Conservation (phyloP, 495 filamentous ascomycete species). For the Immersiella caudata region DNA sequence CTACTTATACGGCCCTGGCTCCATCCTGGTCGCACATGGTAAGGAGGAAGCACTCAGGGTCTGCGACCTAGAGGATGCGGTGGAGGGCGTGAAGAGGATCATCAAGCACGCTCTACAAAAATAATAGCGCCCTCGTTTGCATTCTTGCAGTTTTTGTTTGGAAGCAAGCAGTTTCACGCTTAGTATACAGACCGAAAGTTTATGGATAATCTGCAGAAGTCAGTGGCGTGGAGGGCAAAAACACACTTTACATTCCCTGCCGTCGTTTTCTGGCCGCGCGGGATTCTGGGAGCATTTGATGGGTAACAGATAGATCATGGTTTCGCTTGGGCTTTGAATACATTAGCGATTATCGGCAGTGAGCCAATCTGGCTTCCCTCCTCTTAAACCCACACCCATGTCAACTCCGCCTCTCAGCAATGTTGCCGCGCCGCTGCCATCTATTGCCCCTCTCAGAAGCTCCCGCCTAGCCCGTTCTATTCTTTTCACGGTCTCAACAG, state of each 20-base stretch:
- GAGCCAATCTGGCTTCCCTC: conserved; percentile 15
- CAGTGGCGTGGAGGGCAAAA: too few species aligned
- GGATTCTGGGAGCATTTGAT: too few species aligned
- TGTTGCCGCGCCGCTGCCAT: conserved; percentile 12
- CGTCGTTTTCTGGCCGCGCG: too few species aligned
- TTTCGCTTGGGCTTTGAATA: too few species aligned
- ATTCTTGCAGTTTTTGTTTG: background rate
- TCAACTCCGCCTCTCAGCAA: conserved; percentile 28
- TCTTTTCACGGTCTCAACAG: conserved; percentile 49
- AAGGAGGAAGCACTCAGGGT: conserved; percentile 80
- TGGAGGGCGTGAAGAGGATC: conserved; percentile 71
- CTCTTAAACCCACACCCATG: conserved; percentile 30
- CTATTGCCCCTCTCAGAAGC: conserved; percentile 32
- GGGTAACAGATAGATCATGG: too few species aligned
- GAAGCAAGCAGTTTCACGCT: too few species aligned
- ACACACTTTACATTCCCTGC: background rate
- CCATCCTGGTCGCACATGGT: conserved; percentile 85
- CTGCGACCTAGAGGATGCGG: conserved; percentile 66
- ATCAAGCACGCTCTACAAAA: conserved; percentile 61
- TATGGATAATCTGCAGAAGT: too few species aligned
- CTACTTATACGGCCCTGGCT: conserved; percentile 89
- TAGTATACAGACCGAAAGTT: too few species aligned
- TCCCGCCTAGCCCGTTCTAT: conserved; percentile 43
- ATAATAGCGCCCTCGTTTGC: background rate
- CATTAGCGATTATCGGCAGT: background rate